A percentile compares a stretch with the other conserved stretches of the same genome.
Conservation (phyloP, 2,329 filamentous ascomycete genomes). For the Aspergillus thermomutatus region DNA sequence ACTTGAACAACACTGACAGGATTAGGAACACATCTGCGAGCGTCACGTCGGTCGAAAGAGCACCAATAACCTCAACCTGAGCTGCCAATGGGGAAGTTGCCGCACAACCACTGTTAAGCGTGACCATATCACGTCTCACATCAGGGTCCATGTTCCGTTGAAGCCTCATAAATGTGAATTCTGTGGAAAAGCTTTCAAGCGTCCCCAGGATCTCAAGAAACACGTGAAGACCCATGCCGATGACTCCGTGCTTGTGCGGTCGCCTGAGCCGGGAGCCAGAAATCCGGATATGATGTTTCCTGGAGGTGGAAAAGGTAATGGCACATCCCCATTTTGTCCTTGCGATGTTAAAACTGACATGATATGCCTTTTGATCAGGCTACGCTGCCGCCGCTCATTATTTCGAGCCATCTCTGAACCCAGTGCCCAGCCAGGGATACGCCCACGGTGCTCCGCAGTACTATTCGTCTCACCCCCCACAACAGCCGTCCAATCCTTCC, state of each 20-base stretch:
- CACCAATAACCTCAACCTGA: conserved; percentile 97
- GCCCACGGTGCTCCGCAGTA: conserved; percentile 47
- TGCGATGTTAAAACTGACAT: conserved; percentile 4
- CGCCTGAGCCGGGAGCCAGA: conserved; percentile 56
- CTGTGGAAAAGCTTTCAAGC: conserved; percentile 98
- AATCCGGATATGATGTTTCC: conserved; percentile 41
- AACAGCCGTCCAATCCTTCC: conserved; percentile 54
- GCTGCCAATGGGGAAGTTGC: conserved; percentile 95
- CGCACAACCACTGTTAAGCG: conserved; percentile 96
- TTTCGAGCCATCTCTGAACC: conserved; percentile 50
- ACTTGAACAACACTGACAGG: not conserved
- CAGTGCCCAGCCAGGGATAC: conserved; percentile 42
- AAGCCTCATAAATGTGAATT: conserved; percentile 99
- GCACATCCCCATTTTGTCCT: not conserved
- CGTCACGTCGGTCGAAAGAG: conserved; percentile 98
- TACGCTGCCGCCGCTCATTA: conserved; percentile 52
- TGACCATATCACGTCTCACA: conserved; percentile 98
- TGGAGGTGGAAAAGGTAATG: conserved; percentile 32
- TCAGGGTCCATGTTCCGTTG: conserved; percentile 95
- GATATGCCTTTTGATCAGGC: conserved; percentile 15
- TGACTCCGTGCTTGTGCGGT: conserved; percentile 73
- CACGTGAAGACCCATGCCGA: conserved; percentile 99
- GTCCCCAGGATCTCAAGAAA: conserved; percentile 98
- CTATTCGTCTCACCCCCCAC: conserved; percentile 54
- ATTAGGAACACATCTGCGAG: conserved; percentile 93